Base-by-base conservation (phyloP, 2,329 filamentous ascomycete genomes). In the Parastagonospora avenae region DNA sequence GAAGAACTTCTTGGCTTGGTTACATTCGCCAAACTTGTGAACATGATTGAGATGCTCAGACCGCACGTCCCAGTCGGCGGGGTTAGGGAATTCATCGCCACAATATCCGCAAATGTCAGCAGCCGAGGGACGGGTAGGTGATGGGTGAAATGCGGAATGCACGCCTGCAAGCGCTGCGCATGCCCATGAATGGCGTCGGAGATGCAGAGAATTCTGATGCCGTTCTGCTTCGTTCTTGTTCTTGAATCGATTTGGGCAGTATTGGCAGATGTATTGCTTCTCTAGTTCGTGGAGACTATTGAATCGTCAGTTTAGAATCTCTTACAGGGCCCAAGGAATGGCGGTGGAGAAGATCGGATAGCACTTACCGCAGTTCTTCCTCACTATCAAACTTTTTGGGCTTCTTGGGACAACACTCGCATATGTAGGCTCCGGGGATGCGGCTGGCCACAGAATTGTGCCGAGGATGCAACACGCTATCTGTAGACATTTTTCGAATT, bases 211-310 rank as follows among this genome's bases (percentile, higher is more conserved):
- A 68, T 97, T 97, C 68, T 96, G 92, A 71, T 97, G 93, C 29
- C 94, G 86, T 74, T 97, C 93, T 2, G 92, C 92, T 77, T 97
- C 94, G 66, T 97, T 97, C 77, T 97, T 97, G 78, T 97, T 97
- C 77, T 97, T 97, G 80, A 97, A 97, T 9, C 93, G 87, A 71
- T 97, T 97, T 36, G 89, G 89, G 73, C 93, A 97, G 72, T 91
- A 97, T 27, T 86, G 83, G 74, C 93, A 97, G 56, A 90, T 90
- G 73, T 97, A 97, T 75, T 97, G 93, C 75, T 97, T 97, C 75
- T 97, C 94, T 69, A 91, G 87, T 74, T 94, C 91, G 72, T 97
- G 93, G 38, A 87, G 79, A 58, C 93, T 97, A 68, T 50, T 31
- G 36, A 57, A 48, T 29, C 47, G 54, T 66, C 59, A 68, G 60